Conservation (phyloP, 139 green algal species). For the Medakamo hakoo region DNA sequence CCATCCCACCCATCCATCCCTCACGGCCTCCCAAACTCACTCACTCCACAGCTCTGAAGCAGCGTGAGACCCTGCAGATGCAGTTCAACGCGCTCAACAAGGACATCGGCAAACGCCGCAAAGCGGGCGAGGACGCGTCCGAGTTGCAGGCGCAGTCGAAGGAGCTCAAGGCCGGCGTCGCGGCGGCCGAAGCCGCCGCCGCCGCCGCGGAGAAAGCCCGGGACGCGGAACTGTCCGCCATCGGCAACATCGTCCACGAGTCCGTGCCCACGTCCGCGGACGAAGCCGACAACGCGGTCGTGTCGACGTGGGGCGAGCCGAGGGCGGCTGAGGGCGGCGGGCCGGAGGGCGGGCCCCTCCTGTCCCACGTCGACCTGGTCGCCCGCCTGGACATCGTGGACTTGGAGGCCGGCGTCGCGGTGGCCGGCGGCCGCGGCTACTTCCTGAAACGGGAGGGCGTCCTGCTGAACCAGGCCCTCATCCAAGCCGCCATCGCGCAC, state of each 20-base stretch:
- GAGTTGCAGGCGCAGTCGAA: constrained; percentile 74
- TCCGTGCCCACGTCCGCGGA: constrained; percentile 78
- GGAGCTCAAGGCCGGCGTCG: constrained; percentile 58
- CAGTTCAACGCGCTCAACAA: constrained; percentile 90
- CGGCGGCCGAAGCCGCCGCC: constrained; percentile 41
- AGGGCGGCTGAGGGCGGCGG: constrained; percentile 7
- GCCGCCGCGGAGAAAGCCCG: constrained; percentile 40
- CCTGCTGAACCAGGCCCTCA: constrained; percentile 94
- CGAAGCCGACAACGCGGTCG: constrained; percentile 84
- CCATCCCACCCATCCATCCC: not conserved
- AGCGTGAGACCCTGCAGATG: constrained; percentile 68
- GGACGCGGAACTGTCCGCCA: constrained; percentile 54
- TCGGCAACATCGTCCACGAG: constrained; percentile 97
- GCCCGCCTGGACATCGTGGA: constrained; percentile 81
- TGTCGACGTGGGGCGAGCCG: constrained; percentile 42
- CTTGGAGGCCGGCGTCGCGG: constrained; percentile 60
- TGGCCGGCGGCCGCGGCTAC: constrained; percentile 66
- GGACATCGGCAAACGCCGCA: constrained; percentile 58
- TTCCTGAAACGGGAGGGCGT: constrained; percentile 83
- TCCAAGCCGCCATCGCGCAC: constrained; percentile 67
- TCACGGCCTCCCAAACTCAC: not conserved
- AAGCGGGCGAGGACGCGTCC: constrained; percentile 26
- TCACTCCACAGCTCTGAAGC: constrained; percentile 37
- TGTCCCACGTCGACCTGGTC: constrained; percentile 94
- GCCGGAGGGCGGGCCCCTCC: constrained; percentile 47